These are phyloP conservation scores for Symbiodinium pilosum DNA, from an alignment of 73 alveolate species.

Conservation along the genomic window DNA sequence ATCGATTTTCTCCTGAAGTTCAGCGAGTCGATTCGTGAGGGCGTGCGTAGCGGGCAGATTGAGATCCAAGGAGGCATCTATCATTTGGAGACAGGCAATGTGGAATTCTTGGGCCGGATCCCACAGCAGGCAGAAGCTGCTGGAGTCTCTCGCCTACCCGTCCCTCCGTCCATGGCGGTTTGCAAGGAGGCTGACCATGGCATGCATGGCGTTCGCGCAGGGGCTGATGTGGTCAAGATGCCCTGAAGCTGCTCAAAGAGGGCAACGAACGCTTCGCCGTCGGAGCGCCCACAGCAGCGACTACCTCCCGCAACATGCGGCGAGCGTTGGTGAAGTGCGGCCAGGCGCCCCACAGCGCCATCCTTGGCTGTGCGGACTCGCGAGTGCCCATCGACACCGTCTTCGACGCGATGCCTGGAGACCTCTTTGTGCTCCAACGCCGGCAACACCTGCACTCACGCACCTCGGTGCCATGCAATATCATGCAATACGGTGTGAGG, in stretches of 20 bases:
- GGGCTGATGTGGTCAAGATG: constrained; percentile 18
- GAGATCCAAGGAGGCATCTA: constrained; percentile 53
- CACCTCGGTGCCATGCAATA: no score
- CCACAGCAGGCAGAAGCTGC: constrained; percentile 33
- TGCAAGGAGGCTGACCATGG: neutral
- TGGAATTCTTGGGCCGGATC: constrained; percentile 34
- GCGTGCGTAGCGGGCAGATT: constrained; percentile 28
- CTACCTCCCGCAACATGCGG: constrained; percentile 26
- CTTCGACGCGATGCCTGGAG: constrained; percentile 64
- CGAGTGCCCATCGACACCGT: constrained; percentile 62
- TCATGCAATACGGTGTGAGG: no score
- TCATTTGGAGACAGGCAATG: constrained; percentile 39
- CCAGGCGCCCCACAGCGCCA: constrained; percentile 85
- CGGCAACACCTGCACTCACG: constrained; percentile 67
- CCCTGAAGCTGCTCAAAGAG: constrained; percentile 38
- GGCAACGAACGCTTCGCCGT: constrained; percentile 78
- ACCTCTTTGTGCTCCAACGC: constrained; percentile 52
- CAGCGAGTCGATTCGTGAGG: constrained; percentile 25
- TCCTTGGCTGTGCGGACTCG: constrained; percentile 59
- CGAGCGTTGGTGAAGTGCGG: constrained; percentile 45
- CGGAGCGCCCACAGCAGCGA: constrained; percentile 8
- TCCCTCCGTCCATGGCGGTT: constrained; percentile 40
- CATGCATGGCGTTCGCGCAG: constrained; percentile 57
- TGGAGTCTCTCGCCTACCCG: neutral
- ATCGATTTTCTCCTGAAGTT: constrained; percentile 22